Evolutionary conservation across 2,329 filamentous ascomycete species (phyloP), one percentile per base, ranked within the genome.

Genomic region (Emergomyces orientalis): DNA sequence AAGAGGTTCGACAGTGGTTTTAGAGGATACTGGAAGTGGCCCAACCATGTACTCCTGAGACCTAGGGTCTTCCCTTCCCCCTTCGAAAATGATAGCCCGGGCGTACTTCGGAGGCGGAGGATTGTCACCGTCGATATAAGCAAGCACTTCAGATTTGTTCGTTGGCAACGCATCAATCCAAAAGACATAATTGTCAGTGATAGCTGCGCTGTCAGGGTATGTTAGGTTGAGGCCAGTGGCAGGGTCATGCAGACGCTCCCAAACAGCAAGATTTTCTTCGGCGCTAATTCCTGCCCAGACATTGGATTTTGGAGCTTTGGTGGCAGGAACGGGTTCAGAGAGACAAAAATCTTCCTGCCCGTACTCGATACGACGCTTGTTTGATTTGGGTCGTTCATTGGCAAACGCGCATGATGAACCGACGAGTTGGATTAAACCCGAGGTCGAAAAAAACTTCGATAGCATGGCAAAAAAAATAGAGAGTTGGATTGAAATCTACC

Each of bases 11-110:
- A 78, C 69, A 19, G 66, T 74, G 5, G 78, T 79, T 22, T 73
- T 65, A 25, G 67, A 60, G 8, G 69, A 70, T 3, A 81, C 72
- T 1, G 80, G 81, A 3, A 82, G 72, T 1, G 81, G 80, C 0
- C 80, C 80, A 34, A 82, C 75, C 73, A 80, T 79, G 65, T 78
- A 81, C 65, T 82, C 79, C 62, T 80, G 76, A 5, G 76, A 77
- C 34, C 78, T 74, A 1, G 79, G 79, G 14, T 76, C 72, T 3
- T 67, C 65, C 55, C 76, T 77, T 0, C 76, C 78, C 13, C 78
- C 76, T 63, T 79, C 74, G 51, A 79, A 78, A 49, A 82, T 75
- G 60, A 81, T 76, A 1, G 74, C 79, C 27, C 79, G 72, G 34
- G 80, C 80, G 69, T 78, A 82, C 17, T 77, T 74, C 13, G 70